These are phyloP conservation scores for Cladophialophora carrionii DNA, from an alignment of 2,329 filamentous ascomycete species.

Conservation along the genomic window DNA sequence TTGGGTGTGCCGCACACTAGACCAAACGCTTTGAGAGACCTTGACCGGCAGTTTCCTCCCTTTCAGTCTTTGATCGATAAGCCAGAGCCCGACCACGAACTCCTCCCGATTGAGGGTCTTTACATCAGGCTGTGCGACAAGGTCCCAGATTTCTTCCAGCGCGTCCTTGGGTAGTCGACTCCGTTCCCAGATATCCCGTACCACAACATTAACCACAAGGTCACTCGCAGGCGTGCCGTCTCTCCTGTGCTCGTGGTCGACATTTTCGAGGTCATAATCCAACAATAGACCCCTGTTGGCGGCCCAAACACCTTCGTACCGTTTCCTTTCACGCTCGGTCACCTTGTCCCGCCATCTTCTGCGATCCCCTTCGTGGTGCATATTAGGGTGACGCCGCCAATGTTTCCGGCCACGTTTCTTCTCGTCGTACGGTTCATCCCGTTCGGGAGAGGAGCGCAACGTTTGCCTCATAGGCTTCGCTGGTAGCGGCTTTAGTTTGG, in stretches of 20 bases:
- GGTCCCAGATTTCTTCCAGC: slow-evolving; percentile 52
- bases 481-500: slow-evolving; percentile 24
- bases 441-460: slow-evolving; percentile 45
- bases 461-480: slow-evolving; percentile 46
- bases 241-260: slow-evolving; percentile 15
- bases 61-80: slow-evolving; percentile 54
- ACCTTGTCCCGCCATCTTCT: slow-evolving; percentile 51
- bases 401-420: slow-evolving; percentile 42
- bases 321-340: slow-evolving; percentile 51
- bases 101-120: slow-evolving; percentile 49
- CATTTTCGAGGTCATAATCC: slow-evolving; percentile 30
- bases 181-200: slow-evolving; percentile 55
- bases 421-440: slow-evolving; percentile 43
- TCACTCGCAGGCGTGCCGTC: slow-evolving; percentile 26
- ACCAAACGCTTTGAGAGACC: slow-evolving; percentile 54
- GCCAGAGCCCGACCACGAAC: slow-evolving; percentile 56
- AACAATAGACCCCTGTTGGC: slow-evolving; percentile 52
- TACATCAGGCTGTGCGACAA: slow-evolving; percentile 45
- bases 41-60: slow-evolving; percentile 52
- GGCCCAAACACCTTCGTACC: slow-evolving; percentile 57
- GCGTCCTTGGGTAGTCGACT: slow-evolving; percentile 48
- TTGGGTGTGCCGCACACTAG: slow-evolving; percentile 48
- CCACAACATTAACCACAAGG: slow-evolving; percentile 51
- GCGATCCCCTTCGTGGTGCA: slow-evolving; percentile 54
- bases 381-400: slow-evolving; percentile 52